Percentiles rank a stretch among this genome's conserved stretches.
Evolutionary conservation across 306 rosid species (phyloP).

Genomic region (Fragaria nilgerrensis): DNA sequence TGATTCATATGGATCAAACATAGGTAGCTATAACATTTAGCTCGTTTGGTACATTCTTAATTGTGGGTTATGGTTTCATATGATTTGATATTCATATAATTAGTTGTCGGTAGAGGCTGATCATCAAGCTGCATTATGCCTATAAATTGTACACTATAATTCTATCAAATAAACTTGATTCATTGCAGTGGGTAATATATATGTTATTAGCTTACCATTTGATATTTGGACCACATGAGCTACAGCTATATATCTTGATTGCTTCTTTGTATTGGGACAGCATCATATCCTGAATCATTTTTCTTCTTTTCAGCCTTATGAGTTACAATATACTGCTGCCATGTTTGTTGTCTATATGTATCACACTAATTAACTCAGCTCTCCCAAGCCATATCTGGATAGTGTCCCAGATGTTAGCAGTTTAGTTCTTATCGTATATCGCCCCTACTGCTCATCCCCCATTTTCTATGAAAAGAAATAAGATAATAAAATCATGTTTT

Average conservation of each 20-base stretch:
- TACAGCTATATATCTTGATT: too few relatives aligned
- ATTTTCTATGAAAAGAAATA: not conserved
- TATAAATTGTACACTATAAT: not conserved
- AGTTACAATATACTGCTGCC: not conserved
- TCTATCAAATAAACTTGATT: not conserved
- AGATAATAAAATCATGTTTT: too few relatives aligned
- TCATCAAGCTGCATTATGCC: not conserved
- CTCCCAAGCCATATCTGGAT: not conserved
- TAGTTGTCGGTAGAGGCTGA: not conserved
- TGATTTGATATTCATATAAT: not conserved
- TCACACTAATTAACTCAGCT: not conserved
- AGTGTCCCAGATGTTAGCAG: not conserved
- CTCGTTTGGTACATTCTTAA: not conserved
- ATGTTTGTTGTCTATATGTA: not conserved
- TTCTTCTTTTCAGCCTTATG: conserved; percentile 3
- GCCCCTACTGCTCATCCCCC: not conserved
- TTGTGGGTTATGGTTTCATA: not conserved
- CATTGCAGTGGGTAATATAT: not conserved
- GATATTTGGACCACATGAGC: conserved; percentile 9
- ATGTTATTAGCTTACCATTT: not conserved
- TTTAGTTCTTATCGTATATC: not conserved
- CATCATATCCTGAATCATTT: not conserved
- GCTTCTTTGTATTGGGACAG: conserved; percentile 7
- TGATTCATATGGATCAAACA: not conserved
- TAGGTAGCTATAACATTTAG: not conserved